Conservation (phyloP, 805 yeast species). For the Wickerhamiella allomyrinae region DNA sequence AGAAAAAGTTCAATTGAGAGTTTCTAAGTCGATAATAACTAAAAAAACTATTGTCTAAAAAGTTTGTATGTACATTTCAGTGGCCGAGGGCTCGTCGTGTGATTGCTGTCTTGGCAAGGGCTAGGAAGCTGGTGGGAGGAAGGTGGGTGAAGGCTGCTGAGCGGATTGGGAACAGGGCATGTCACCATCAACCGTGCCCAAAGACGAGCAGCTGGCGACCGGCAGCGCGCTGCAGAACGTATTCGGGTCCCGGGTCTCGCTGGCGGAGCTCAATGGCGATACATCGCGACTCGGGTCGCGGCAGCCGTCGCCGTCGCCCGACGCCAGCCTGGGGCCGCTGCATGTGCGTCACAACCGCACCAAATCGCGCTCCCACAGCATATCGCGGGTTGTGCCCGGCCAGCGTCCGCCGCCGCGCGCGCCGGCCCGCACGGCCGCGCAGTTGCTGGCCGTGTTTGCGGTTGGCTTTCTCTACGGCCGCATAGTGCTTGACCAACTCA, state of each 20-base stretch:
- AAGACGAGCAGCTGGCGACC: background rate
- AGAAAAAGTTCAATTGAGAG: no score
- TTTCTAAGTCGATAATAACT: no score
- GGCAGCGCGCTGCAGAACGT: constrained; percentile 23
- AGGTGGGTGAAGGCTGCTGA: no score
- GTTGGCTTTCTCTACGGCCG: constrained; percentile 11
- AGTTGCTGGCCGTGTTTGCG: constrained; percentile 1
- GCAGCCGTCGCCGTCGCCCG: background rate
- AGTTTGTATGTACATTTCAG: no score
- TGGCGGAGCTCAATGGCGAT: constrained; percentile 26
- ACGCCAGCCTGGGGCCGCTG: background rate
- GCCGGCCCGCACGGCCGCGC: background rate
- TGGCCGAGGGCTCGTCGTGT: no score
- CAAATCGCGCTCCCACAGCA: constrained; percentile 1
- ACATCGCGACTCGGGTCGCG: constrained; percentile 5
- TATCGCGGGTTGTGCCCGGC: background rate
- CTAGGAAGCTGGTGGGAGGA: no score
- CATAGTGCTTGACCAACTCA: constrained; percentile 7
- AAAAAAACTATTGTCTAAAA: no score
- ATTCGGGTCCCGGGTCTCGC: constrained; percentile 27
- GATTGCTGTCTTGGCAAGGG: no score
- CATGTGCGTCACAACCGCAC: background rate
- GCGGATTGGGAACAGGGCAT: background rate
- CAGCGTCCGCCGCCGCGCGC: background rate
- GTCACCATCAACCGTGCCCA: background rate